Percentiles rank a stretch among this genome's conserved stretches.
Conservation (phyloP, 2,329 filamentous ascomycete species). For the Cercospora beticola region DNA sequence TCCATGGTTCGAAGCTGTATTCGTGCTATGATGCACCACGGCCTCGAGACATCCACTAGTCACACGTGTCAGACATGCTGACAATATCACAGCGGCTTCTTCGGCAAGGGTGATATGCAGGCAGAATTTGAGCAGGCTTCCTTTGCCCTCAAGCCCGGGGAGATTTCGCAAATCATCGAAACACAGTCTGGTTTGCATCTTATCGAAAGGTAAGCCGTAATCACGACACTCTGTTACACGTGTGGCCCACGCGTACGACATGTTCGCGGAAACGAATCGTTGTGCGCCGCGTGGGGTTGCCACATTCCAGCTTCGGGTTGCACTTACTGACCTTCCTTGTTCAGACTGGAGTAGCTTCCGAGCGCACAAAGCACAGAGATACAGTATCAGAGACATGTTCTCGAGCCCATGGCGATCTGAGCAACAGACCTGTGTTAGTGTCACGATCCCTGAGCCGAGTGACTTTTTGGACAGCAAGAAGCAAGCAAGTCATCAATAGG, state of each 20-base stretch:
- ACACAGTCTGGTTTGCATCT: slow-evolving; percentile 93
- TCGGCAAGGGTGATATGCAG: slow-evolving; percentile 94
- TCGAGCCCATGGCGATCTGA: background rate
- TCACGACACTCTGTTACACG: background rate
- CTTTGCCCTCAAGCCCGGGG: slow-evolving; percentile 81
- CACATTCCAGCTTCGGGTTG: slow-evolving; percentile 11
- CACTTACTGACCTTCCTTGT: slow-evolving; percentile 26
- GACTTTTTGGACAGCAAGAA: background rate
- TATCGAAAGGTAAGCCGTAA: slow-evolving; percentile 75
- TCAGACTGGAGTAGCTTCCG: slow-evolving; percentile 24
- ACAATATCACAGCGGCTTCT: slow-evolving; percentile 67
- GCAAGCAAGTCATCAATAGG: background rate
- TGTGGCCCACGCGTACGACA: background rate
- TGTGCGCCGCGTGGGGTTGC: slow-evolving; percentile 16
- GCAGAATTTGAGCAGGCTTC: slow-evolving; percentile 97
- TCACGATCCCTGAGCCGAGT: background rate
- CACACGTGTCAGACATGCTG: slow-evolving; percentile 21
- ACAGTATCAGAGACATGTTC: background rate
- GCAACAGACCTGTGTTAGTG: background rate
- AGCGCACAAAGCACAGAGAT: background rate
- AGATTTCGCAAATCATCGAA: slow-evolving; percentile 84
- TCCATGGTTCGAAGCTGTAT: background rate
- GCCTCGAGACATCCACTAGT: background rate
- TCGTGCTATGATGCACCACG: slow-evolving; percentile 10
- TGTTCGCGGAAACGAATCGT: background rate